These are phyloP conservation scores for Pharus latifolius DNA, from an alignment of 176 grass and related monocot genomes.

Conservation along the genomic window DNA sequence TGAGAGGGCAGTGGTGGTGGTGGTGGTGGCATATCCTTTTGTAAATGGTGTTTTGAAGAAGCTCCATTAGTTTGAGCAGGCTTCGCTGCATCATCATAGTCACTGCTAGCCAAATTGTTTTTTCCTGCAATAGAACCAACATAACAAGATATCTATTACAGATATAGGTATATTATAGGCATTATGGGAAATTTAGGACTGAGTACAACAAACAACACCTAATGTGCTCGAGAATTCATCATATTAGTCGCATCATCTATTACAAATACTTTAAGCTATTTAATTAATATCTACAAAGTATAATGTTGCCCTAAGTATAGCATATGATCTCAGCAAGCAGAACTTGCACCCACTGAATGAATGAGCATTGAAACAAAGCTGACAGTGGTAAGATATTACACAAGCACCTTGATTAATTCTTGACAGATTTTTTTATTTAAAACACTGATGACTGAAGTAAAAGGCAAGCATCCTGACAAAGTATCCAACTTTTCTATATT, in stretches of 20 bases:
- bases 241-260: not conserved
- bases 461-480: not conserved
- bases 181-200: not conserved
- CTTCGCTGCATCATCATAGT: conserved; percentile 43
- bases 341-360: not conserved
- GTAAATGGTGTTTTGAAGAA: conserved; percentile 31
- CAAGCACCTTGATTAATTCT: not conserved
- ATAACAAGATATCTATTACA: not conserved
- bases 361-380: not conserved
- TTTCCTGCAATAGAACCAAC: conserved; percentile 35
- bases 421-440: not conserved
- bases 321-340: not conserved
- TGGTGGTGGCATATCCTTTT: conserved; percentile 54
- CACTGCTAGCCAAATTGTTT: conserved; percentile 43
- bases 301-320: not conserved
- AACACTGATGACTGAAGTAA: not conserved
- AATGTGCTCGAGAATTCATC: too few relatives aligned
- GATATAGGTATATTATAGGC: not conserved
- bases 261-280: not conserved
- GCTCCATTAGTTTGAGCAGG: conserved; percentile 39
- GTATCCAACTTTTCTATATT: not conserved
- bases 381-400: not conserved
- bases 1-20: conserved; percentile 24
- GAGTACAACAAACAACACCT: too few relatives aligned
- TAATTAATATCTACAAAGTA: not conserved